Percentiles rank a stretch among this genome's conserved stretches.
Conservation (phyloP, 1,139 yeast genomes). For the Nakaseomyces nivariensis region DNA sequence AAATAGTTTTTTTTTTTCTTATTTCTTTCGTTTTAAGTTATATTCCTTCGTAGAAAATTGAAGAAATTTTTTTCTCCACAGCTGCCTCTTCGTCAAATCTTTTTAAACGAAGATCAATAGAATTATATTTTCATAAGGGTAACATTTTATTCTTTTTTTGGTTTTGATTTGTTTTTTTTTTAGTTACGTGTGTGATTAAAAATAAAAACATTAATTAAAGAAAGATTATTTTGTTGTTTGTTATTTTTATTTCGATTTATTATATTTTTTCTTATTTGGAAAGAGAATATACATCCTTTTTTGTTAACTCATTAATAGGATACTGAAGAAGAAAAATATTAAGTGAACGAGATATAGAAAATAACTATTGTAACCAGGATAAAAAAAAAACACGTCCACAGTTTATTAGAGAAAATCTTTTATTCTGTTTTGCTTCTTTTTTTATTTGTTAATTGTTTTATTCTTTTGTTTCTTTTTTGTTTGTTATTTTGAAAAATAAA, state of each 20-base stretch:
- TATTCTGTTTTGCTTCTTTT: too few species aligned
- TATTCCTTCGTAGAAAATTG: not conserved
- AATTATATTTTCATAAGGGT: not conserved
- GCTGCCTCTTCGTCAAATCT: slow-evolving; percentile 1
- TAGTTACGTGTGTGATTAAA: not conserved
- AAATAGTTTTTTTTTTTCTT: too few species aligned
- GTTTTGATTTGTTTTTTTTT: not conserved
- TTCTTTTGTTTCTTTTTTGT: not conserved
- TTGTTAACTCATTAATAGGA: not conserved
- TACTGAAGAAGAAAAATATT: not conserved
- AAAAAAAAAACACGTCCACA: too few species aligned
- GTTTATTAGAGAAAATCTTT: too few species aligned
- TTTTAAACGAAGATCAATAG: slow-evolving; percentile 1
- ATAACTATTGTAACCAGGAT: too few species aligned
- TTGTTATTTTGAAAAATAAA: too few species aligned
- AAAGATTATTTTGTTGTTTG: not conserved
- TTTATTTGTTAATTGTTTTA: not conserved
- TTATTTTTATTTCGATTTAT: not conserved
- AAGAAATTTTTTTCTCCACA: slow-evolving; percentile 2
- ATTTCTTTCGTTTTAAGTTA: not conserved
- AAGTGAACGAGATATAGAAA: not conserved
- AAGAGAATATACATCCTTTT: not conserved
- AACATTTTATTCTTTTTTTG: not conserved
- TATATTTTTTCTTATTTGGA: not conserved
- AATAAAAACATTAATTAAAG: not conserved